Evolutionary conservation across 768 basidiomycete genomes (phyloP), one percentile per base, ranked within the genome.

Genomic region (Cyathus striatus): DNA sequence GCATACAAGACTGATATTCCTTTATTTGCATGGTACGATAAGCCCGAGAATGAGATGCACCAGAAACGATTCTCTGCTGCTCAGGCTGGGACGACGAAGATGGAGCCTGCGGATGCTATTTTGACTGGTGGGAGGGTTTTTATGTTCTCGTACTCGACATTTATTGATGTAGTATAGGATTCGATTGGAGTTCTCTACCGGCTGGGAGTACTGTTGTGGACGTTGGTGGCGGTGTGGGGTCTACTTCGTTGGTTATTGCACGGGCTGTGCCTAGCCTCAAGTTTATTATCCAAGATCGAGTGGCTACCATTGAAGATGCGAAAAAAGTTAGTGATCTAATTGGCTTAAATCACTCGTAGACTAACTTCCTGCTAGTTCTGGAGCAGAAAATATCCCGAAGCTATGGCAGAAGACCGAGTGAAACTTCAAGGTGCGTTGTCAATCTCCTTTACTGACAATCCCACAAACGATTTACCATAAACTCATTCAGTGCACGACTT

Each of bases 401-500:
- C 30, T 5, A 32, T 32, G 17, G 17, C 13, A 13, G 17, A 32
- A 3, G 30, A 16, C 12, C 12, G 30, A 32, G 30, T 16, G 13
- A 32, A 16, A 12, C 5, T 32, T 32, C 30, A 32, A 32, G 30
- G 30, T 32, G 17, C 12, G 17, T 32, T 13, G 12, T 13, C 30
- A 16, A 3, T 32, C 12, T 32, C 17, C 13, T 32, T 5, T 32
- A 12, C n/a, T n/a, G n/a, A n/a, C n/a, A n/a, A n/a, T n/a, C n/a
- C n/a, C n/a, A n/a, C n/a, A n/a, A n/a, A n/a, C n/a, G n/a, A n/a
- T n/a, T n/a, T n/a, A n/a, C n/a, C n/a, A n/a, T n/a, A n/a, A n/a
- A n/a, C n/a, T n/a, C n/a, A n/a, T n/a, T 16, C 32, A 69, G 75
- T 65, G 4, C 79, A 82, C 48, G 77, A 81, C 58, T 82, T 81